Conservation (phyloP, 1,139 yeast species). For the Yamadazyma friedrichii region DNA sequence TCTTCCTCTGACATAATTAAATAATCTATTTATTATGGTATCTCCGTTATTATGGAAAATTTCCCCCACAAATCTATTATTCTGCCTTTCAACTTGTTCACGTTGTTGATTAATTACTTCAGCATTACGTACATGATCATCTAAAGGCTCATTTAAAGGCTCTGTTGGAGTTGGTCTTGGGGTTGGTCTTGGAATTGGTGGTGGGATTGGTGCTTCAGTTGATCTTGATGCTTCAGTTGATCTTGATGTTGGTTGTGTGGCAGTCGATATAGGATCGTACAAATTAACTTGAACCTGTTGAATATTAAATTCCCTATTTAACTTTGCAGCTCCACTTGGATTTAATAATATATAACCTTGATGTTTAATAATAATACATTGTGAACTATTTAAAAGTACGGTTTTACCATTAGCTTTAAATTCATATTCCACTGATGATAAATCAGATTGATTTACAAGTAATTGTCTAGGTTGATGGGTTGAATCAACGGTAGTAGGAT, state of each 20-base stretch:
- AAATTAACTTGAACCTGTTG: constrained; percentile 23
- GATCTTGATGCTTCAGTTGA: neutral
- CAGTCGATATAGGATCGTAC: constrained; percentile 6
- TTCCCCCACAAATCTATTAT: too few species aligned
- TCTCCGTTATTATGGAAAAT: too few species aligned
- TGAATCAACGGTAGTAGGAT: constrained; percentile 7
- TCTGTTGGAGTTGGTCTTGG: too few species aligned
- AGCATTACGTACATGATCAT: too few species aligned
- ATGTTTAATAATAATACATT: constrained; percentile 41
- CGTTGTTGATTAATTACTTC: too few species aligned
- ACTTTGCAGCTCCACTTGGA: constrained; percentile 32
- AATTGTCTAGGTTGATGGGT: constrained; percentile 11
- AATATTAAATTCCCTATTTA: constrained; percentile 20
- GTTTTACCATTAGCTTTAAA: constrained; percentile 16
- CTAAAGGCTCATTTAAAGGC: too few species aligned
- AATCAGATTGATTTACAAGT: constrained; percentile 25
- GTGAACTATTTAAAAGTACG: constrained; percentile 34
- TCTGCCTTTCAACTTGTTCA: too few species aligned
- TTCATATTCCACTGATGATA: constrained; percentile 22
- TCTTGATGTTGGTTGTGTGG: neutral
- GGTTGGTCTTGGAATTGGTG: neutral
- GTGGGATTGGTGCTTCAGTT: neutral
- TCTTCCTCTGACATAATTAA: neutral
- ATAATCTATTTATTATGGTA: too few species aligned
- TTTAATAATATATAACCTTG: constrained; percentile 42